Evolutionary conservation across 352 stramenopile species (phyloP).

Genomic region (Globisporangium perplexum): DNA sequence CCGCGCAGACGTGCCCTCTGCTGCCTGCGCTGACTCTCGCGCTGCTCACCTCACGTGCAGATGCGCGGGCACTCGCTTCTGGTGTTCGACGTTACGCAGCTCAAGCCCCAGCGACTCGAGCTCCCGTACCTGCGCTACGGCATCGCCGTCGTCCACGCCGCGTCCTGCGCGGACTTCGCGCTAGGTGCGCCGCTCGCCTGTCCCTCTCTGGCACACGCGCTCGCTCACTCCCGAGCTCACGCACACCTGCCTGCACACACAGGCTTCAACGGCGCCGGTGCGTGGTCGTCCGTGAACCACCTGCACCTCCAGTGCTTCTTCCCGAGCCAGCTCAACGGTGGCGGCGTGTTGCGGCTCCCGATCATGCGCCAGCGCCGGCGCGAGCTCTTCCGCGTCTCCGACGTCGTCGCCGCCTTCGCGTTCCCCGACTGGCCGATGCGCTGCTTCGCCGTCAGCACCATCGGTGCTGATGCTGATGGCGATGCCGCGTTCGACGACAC

Average conservation of each 20-base stretch:
- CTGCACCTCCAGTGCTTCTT: constrained; percentile 71
- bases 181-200: constrained; percentile 22
- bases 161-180: constrained; percentile 32
- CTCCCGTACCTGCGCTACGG: constrained; percentile 20
- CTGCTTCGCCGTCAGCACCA: constrained; percentile 30
- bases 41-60: constrained; percentile 17
- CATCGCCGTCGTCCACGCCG: constrained; percentile 16
- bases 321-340: constrained; percentile 17
- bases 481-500: background rate
- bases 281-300: constrained; percentile 77
- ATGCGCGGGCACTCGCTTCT: constrained; percentile 58
- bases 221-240: background rate
- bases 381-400: constrained; percentile 17
- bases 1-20: background rate
- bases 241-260: background rate
- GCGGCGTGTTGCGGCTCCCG: constrained; percentile 24
- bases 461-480: background rate
- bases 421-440: constrained; percentile 36
- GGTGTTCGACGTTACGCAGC: constrained; percentile 31
- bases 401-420: constrained; percentile 14
- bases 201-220: background rate
- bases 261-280: constrained; percentile 71
- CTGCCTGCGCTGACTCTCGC: background rate
- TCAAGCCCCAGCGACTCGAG: constrained; percentile 36
- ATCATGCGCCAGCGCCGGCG: constrained; percentile 28